Base-by-base conservation (phyloP, 768 basidiomycete genomes). In the Tubosaeta sp. region DNA sequence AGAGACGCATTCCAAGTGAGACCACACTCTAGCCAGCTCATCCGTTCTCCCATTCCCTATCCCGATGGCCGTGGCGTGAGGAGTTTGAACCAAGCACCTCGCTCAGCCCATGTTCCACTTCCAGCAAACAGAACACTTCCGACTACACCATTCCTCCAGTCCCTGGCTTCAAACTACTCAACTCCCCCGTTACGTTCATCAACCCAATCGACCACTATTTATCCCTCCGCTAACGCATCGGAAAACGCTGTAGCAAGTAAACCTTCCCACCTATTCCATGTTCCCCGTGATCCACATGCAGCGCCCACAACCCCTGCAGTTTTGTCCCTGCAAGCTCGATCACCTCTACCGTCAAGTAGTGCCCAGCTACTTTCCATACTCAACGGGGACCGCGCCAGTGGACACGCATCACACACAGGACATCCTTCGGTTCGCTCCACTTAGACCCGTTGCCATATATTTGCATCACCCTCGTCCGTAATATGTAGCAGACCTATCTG, bases 21-120 rank as follows among this genome's bases (percentile, higher is more conserved):
- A 48, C 69, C 81, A 30, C 70, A 68, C 46, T 79, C 79, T 10
- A 77, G 76, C 52, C 76, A 78, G 48, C 64, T 73, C 21, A 66
- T 68, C 44, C 74, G 73, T 49, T 70, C 69, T 16, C 41, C 48
- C 6, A 35, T 58, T n/a, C 34, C 45, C 7, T 52, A 58, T 54
- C 16, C 35, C 7, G 46, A 58, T 31, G 30, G 60, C 46, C 54
- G 50, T 45, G 21, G 47, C 35, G 8, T 48, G 46, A 46, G 40
- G 40, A 59, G 57, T 35, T 59, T 52, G 44, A 62, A 38, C 19
- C 63, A 60, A 44, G 38, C 46, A 19, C 41, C 51, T 1, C n/a
- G n/a, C n/a, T 22, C 46, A 36, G 6, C 44, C 7, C 46, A 51
- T 24, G 55, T 44, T 38, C 24, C 27, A 6, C 42, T 53, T 30